phyloP scores from a whole-genome alignment of 371 early-diverging fungal species.

The Lichtheimia hyalospora region DNA sequence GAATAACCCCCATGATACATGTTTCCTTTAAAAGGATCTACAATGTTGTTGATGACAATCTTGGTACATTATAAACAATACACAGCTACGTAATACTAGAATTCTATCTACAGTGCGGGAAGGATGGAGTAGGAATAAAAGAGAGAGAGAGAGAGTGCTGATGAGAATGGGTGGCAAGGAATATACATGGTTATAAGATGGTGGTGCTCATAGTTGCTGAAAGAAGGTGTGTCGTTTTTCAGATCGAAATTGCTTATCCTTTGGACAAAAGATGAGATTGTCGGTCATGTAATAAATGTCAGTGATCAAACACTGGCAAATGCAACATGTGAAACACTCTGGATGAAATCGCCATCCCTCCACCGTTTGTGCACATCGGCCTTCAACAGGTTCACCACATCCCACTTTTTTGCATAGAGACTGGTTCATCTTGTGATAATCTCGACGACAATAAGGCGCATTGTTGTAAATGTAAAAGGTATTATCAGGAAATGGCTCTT shows the following conservation, averaged over 20 bases:
- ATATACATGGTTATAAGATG: not conserved
- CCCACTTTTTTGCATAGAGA: constrained; percentile 75
- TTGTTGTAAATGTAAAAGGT: constrained; percentile 75
- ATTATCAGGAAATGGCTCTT: constrained; percentile 74
- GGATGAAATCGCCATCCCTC: constrained; percentile 50
- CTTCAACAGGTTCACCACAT: constrained; percentile 78
- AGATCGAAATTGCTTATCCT: constrained; percentile 48
- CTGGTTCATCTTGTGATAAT: constrained; percentile 75
- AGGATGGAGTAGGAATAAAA: not conserved
- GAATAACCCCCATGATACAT: no score
- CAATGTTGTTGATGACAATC: no score
- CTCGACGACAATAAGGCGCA: constrained; percentile 70
- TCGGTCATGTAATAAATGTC: constrained; percentile 72
- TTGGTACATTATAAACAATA: no score
- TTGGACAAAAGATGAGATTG: constrained; percentile 64
- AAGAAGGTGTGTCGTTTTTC: constrained; percentile 61
- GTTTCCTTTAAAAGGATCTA: no score
- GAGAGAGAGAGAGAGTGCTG: not conserved
- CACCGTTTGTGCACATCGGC: constrained; percentile 72
- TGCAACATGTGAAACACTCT: constrained; percentile 21
- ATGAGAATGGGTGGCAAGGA: not conserved
- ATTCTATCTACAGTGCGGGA: no score
- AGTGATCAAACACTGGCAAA: constrained; percentile 58
- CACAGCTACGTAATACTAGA: no score
- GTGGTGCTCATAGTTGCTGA: constrained; percentile 6